These are phyloP conservation scores for Skeletonema costatum DNA, from an alignment of 108 stramenopile species.

Conservation along the genomic window DNA sequence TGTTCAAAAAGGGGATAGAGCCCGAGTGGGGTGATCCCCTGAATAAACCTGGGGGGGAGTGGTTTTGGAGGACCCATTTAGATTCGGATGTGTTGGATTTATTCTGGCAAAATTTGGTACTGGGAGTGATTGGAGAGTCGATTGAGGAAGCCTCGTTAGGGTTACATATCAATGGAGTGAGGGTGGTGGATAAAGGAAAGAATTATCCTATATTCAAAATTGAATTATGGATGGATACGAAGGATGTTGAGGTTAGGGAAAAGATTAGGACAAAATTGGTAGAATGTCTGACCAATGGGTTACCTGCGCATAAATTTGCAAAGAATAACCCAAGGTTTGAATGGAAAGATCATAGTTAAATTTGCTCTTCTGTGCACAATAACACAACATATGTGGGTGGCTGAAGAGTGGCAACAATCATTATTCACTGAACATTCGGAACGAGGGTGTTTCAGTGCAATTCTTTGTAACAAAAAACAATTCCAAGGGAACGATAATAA, in stretches of 20 bases:
- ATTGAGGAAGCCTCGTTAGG: slow-evolving; percentile 76
- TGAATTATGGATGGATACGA: slow-evolving; percentile 88
- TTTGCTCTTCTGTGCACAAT: not conserved
- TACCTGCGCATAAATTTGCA: slow-evolving; percentile 39
- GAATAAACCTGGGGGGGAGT: slow-evolving; percentile 90
- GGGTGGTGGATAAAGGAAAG: slow-evolving; percentile 90
- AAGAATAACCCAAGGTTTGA: slow-evolving; percentile 82
- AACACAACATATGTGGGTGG: not conserved
- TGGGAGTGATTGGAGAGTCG: slow-evolving; percentile 87
- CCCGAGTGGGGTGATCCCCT: slow-evolving; percentile 94
- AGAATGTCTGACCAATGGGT: slow-evolving; percentile 71
- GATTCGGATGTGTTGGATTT: slow-evolving; percentile 81
- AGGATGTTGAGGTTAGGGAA: slow-evolving; percentile 65
- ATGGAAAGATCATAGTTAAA: slow-evolving; percentile 81
- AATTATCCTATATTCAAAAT: slow-evolving; percentile 75
- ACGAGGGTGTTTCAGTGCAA: not conserved
- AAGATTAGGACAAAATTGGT: slow-evolving; percentile 56
- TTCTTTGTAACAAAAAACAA: not conserved
- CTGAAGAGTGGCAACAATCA: not conserved
- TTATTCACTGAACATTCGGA: not conserved
- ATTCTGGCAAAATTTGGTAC: slow-evolving; percentile 90
- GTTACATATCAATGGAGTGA: slow-evolving; percentile 83
- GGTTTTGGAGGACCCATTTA: slow-evolving; percentile 81
- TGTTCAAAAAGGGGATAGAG: slow-evolving; percentile 95
- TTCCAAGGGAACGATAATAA: no score